These are phyloP conservation scores for Orbilia javanica DNA, from an alignment of 2,329 filamentous ascomycete genomes.

Conservation along the genomic window DNA sequence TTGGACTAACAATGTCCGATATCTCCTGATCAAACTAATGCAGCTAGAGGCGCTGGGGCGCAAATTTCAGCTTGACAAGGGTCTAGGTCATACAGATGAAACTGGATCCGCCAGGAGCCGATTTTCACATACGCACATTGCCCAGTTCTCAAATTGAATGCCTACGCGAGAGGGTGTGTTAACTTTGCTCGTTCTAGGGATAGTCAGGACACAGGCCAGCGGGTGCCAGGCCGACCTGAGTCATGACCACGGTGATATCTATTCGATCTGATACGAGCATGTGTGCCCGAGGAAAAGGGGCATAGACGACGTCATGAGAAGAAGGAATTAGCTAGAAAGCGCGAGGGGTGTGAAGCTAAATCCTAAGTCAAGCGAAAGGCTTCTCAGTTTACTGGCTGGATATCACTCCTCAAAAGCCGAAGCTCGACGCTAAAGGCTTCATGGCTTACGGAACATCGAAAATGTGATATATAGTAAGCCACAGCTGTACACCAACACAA, in stretches of 20 bases:
- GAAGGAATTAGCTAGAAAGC: background rate
- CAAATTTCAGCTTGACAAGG: slow-evolving; percentile 9
- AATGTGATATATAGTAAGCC: slow-evolving; percentile 36
- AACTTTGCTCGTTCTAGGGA: slow-evolving; percentile 11
- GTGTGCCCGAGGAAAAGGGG: background rate
- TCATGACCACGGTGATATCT: background rate
- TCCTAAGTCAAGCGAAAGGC: background rate
- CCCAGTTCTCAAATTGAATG: background rate
- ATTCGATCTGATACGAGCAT: background rate
- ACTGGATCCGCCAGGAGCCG: background rate
- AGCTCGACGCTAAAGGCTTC: background rate
- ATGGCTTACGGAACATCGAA: background rate
- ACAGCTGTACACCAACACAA: slow-evolving; percentile 28
- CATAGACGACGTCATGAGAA: slow-evolving; percentile 20
- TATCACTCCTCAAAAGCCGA: background rate
- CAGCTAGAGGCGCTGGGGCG: background rate
- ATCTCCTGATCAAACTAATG: background rate
- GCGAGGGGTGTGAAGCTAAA: background rate
- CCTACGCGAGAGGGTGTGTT: background rate
- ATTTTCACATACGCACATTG: background rate
- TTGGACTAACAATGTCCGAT: background rate
- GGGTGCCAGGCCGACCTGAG: slow-evolving; percentile 1
- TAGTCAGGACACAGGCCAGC: background rate
- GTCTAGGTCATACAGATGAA: background rate
- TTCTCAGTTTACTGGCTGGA: slow-evolving; percentile 1